Evolutionary conservation across 176 grass and related monocot species (phyloP), one percentile per base, ranked within the genome.

Genomic region (Phragmites australis): DNA sequence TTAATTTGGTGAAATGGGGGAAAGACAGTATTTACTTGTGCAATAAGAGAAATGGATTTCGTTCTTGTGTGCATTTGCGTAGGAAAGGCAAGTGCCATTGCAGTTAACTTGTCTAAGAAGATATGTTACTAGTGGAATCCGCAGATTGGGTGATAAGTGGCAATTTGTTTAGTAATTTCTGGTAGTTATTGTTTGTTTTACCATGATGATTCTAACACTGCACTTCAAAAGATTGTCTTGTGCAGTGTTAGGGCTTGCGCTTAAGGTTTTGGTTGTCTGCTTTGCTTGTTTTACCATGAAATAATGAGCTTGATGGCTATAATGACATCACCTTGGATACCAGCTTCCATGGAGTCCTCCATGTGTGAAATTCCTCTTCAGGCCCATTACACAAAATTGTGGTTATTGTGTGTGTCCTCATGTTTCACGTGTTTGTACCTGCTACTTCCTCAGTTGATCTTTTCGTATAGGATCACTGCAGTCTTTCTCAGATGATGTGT

Each of bases 391-490:
- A 14, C 51, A 32, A 44, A 6, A 15, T 40, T 53, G 18, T 0
- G 0, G 45, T 61, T 47, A 11, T 75, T 18, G 0, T 25, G 14
- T 47, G 11, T 39, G 41, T 65, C 75, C 47, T 31, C 22, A 30
- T 30, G n/a, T n/a, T n/a, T n/a, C n/a, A n/a, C n/a, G n/a, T n/a
- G n/a, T n/a, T n/a, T n/a, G n/a, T n/a, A n/a, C n/a, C n/a, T n/a
- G n/a, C n/a, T n/a, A n/a, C n/a, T n/a, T n/a, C n/a, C n/a, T n/a
- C n/a, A n/a, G n/a, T n/a, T n/a, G 44, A 97, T 97, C 75, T 87
- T 93, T 74, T 97, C n/a, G n/a, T n/a, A n/a, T n/a, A n/a, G n/a
- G n/a, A n/a, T 97, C 61, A 97, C 91, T 34, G 9, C 9, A 49
- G 49, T 47, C 34, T 55, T 54, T 64, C 25, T 37, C 48, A 27